Evolutionary conservation across 495 filamentous ascomycete species (phyloP).

Genomic region (Cladorrhinum samala): DNA sequence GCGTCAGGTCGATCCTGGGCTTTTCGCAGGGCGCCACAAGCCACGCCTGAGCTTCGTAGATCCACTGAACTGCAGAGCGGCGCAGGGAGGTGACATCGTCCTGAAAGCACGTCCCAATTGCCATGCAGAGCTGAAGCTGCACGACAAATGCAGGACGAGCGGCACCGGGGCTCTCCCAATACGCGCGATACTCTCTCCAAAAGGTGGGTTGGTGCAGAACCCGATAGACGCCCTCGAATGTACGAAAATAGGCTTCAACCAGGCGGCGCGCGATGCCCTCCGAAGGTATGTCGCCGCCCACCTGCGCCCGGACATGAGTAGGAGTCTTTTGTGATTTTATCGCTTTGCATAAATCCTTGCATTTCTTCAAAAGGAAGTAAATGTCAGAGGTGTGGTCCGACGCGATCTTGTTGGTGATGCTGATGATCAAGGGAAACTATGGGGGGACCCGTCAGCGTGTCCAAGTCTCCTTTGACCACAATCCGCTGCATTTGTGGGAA

Average conservation of each 20-base stretch:
- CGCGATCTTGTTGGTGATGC: constrained; percentile 32
- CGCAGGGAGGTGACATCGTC: constrained; percentile 44
- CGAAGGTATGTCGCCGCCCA: constrained; percentile 28
- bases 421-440: constrained; percentile 40
- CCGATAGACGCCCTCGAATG: constrained; percentile 47
- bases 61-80: constrained; percentile 52
- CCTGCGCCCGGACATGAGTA: constrained; percentile 21
- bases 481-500: not conserved
- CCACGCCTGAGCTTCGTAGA: constrained; percentile 59
- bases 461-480: not conserved
- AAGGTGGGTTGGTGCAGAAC: constrained; percentile 50
- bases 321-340: constrained; percentile 39
- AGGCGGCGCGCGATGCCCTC: constrained; percentile 43
- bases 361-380: constrained; percentile 31
- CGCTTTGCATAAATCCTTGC: constrained; percentile 40
- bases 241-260: constrained; percentile 45
- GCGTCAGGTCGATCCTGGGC: constrained; percentile 46
- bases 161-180: constrained; percentile 31
- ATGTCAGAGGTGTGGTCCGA: constrained; percentile 34
- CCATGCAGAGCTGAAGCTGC: constrained; percentile 59
- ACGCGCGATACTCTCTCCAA: constrained; percentile 39
- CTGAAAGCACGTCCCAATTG: constrained; percentile 53
- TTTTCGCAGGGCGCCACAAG: constrained; percentile 48
- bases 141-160: constrained; percentile 42
- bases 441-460: constrained; percentile 13